Evolutionary conservation across 768 basidiomycete species (phyloP).

Genomic region (Lepiota venenata): DNA sequence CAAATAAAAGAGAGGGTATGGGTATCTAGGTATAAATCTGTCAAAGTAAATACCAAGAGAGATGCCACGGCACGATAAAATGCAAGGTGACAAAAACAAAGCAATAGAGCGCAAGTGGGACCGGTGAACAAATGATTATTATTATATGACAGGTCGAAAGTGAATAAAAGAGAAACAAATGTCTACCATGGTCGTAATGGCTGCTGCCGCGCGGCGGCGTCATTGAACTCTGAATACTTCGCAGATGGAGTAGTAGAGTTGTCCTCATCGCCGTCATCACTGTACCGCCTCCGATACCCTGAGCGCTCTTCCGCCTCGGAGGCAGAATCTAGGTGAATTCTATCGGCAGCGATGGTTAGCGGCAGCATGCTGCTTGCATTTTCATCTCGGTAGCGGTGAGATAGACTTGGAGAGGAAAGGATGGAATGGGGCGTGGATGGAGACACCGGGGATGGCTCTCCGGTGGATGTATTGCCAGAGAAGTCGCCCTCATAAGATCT

Average conservation of each 20-base stretch:
- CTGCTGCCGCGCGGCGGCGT: not conserved
- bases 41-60: not conserved
- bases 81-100: not conserved
- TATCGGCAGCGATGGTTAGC: conserved; percentile 9
- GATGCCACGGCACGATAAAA: not conserved
- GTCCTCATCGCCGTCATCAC: not conserved
- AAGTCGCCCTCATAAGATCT: conserved; percentile 26
- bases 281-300: conserved; percentile 1
- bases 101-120: not conserved
- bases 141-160: not conserved
- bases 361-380: conserved; percentile 1
- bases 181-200: conserved; percentile 9
- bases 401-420: conserved; percentile 18
- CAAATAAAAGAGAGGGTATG: not conserved
- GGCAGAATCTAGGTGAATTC: conserved; percentile 6
- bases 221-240: not conserved
- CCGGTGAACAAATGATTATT: not conserved
- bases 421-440: conserved; percentile 53
- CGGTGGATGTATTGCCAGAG: conserved; percentile 43
- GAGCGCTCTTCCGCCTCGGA: not conserved
- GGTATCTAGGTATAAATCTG: conserved; percentile 9
- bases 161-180: not conserved
- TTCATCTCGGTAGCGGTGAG: conserved; percentile 8
- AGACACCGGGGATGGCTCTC: conserved; percentile 50
- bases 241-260: not conserved